Evolutionary conservation across 805 yeast species (phyloP), one percentile per base, ranked within the genome.

Genomic region (Millerozyma acaciae): DNA sequence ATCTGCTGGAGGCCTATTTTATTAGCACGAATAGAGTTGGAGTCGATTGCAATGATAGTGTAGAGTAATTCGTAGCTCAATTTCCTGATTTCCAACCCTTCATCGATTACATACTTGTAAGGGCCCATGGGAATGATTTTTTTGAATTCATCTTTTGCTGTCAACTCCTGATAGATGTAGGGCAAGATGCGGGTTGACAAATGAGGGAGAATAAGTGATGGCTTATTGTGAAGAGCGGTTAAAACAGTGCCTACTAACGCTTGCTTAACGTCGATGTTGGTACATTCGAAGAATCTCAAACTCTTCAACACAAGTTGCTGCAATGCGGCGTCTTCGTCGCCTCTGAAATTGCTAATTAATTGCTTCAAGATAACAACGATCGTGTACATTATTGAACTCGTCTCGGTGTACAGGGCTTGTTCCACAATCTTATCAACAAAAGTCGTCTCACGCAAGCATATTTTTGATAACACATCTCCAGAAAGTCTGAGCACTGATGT

Each of bases 91-190:
- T 78, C 86, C 24, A 84, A 63, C 0, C 88, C 93, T 43, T 80
- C 81, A 47, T 86, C 96, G 24, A 84, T 73, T 40, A 78, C 78
- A 51, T 84, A 89, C 50, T 84, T 84, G 65, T 82, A 85, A 0
- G 95, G 94, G 2, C 96, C 96, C 76, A 87, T 84, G 29, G 80
- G 82, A 21, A 86, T 79, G 13, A 70, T 62, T 34, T 78, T 78
- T 28, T 81, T 74, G 46, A 75, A 78, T 36, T 74, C 72, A 20
- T 69, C 72, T 42, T 73, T 73, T 1, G 79, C 66, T 8, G 57
- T 58, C 28, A 84, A 65, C 48, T 83, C 86, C 4, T 56, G 60
- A 43, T 71, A 71, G 3, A 84, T 58, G 0, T 53, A 48, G 0
- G 84, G 77, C 25, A 82, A 55, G 2, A 79, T 59, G 14, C 38